A percentile compares a stretch with the other conserved stretches of the same genome.
Evolutionary conservation across 106 monocot genomes (phyloP).

Genomic region (Phalaenopsis equestris): DNA sequence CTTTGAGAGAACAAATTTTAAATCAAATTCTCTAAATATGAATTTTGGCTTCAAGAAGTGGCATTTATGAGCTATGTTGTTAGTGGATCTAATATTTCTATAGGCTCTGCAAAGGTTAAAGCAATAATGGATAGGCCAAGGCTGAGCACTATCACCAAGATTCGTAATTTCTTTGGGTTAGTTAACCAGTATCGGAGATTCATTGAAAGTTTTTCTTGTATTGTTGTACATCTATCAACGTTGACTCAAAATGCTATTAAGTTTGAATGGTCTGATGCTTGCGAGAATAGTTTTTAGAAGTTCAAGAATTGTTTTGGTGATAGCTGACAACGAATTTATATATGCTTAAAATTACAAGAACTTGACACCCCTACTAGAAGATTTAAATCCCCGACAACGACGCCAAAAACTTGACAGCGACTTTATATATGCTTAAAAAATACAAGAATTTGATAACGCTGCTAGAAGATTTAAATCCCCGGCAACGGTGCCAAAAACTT

Average conservation of each 20-base stretch:
- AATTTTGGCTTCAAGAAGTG: neutral
- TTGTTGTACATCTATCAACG: neutral
- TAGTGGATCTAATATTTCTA: neutral
- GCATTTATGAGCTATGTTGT: neutral
- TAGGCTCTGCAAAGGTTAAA: neutral
- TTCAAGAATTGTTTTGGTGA: neutral
- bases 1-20: neutral
- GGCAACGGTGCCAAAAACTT: too few relatives aligned
- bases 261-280: neutral
- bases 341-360: too few relatives aligned
- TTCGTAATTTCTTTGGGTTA: neutral
- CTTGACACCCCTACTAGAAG: too few relatives aligned
- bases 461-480: too few relatives aligned
- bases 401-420: too few relatives aligned
- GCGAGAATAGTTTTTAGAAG: neutral
- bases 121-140: neutral
- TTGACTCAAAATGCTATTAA: neutral
- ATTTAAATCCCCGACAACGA: too few relatives aligned
- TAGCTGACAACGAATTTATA: too few relatives aligned
- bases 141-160: neutral
- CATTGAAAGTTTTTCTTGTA: neutral
- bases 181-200: neutral
- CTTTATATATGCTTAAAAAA: too few relatives aligned
- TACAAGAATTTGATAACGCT: too few relatives aligned
- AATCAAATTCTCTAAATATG: too few relatives aligned